Evolutionary conservation across 768 basidiomycete species (phyloP), one percentile per base, ranked within the genome.

Genomic region (Pulveroboletus sp.): DNA sequence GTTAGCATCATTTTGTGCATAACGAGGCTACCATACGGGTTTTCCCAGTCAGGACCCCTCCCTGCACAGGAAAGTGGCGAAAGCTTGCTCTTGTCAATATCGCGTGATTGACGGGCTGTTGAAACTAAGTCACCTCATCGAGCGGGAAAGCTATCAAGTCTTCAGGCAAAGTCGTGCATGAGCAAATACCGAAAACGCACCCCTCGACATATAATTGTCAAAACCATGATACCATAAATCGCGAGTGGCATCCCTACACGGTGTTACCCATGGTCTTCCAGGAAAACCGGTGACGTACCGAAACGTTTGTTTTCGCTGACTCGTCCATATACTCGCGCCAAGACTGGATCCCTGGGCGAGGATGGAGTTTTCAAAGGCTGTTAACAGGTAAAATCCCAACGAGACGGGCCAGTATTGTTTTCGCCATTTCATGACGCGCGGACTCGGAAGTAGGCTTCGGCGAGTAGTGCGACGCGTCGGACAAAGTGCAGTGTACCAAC

Each of bases 181-280:
- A 48, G 23, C 26, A 43, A 38, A 20, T 5, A 24, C 34, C 31
- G 42, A 34, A 29, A 22, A 64, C 70, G 58, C 55, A 90, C 89
- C 93, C 63, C 79, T 80, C 40, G 70, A 76, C 93, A 95, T 94
- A 67, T 96, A 96, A 59, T 81, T 83, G 59, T 89, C 68, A 61
- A 85, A 96, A 0, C 93, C 93, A 73, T 95, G 93, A 62, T 89
- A 85, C 86, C 90, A 96, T 5, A 95, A 71, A 46, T 86, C 80
- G 37, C 85, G 80, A 9, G 82, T 83, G 60, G 75, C 76, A 57
- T 90, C 79, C 38, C 90, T 92, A 55, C 23, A 49, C 7, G 34
- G 39, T 35, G 36, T 61, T 20, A 51, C 45, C 35, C 14, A 34
- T 22, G 24, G 10, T 38, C 27, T 11, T 30, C 8, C 14, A 19